Evolutionary conservation across 2,329 filamentous ascomycete genomes (phyloP).

Genomic region (Cercospora citrullina): DNA sequence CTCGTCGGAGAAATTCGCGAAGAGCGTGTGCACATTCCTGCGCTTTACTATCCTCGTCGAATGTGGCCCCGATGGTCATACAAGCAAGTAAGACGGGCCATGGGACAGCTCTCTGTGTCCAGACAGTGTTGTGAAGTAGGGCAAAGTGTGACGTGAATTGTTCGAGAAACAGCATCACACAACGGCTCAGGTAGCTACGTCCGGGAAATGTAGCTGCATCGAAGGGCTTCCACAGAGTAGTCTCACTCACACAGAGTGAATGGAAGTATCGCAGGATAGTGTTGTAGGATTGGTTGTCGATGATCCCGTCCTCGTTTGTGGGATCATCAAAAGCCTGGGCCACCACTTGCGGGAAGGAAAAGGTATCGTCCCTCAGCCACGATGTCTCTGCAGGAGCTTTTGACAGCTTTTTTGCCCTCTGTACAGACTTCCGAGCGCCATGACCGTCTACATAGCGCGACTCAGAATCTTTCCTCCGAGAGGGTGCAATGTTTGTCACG

Average conservation of each 20-base stretch:
- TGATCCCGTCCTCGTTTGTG: not conserved
- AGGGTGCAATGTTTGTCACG: not conserved
- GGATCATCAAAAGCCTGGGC: not conserved
- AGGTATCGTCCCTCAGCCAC: not conserved
- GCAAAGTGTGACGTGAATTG: not conserved
- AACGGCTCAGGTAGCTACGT: not conserved
- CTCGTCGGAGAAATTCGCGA: not conserved
- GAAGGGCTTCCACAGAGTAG: conserved; percentile 8
- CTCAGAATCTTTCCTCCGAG: not conserved
- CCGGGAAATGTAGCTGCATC: not conserved
- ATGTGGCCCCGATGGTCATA: not conserved
- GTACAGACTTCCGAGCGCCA: not conserved
- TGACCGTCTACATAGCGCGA: conserved; percentile 2
- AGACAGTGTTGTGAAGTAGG: not conserved
- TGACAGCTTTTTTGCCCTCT: not conserved
- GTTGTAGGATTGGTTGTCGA: not conserved
- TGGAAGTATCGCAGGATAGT: not conserved
- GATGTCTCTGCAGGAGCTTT: not conserved
- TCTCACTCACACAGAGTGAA: conserved; percentile 1
- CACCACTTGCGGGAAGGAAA: not conserved
- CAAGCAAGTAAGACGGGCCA: not conserved
- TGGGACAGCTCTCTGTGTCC: not conserved
- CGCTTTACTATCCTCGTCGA: not conserved
- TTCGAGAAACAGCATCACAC: not conserved
- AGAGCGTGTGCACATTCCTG: not conserved